These are phyloP conservation scores for Phyllosticta citrichinensis DNA, from an alignment of 2,329 filamentous ascomycete species.

Conservation along the genomic window DNA sequence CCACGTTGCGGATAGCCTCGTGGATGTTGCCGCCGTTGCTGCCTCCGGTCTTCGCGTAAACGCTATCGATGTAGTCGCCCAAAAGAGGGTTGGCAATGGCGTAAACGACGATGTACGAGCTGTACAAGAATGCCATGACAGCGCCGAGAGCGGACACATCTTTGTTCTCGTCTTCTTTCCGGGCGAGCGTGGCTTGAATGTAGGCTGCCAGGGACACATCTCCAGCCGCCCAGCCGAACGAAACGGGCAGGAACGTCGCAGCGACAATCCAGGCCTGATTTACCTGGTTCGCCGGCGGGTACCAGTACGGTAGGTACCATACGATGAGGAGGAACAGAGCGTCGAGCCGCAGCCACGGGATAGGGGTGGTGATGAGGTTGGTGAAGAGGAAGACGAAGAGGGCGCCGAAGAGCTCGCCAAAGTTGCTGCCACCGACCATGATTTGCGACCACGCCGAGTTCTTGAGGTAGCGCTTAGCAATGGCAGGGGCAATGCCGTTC, in stretches of 20 bases:
- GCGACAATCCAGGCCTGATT: conserved; percentile 38
- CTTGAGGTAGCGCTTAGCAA: conserved; percentile 39
- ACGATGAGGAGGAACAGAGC: conserved; percentile 37
- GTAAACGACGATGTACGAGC: conserved; percentile 40
- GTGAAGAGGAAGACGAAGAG: conserved; percentile 41
- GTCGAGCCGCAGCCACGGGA: conserved; percentile 42
- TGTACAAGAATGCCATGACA: conserved; percentile 44
- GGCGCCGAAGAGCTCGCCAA: conserved; percentile 41
- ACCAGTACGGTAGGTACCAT: conserved; percentile 41
- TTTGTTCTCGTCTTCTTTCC: conserved; percentile 34
- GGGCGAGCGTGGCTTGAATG: conserved; percentile 40
- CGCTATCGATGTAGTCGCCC: conserved; percentile 36
- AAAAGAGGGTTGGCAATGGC: conserved; percentile 36
- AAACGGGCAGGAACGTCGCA: conserved; percentile 37
- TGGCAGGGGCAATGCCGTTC: conserved; percentile 37
- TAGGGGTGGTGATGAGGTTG: conserved; percentile 39
- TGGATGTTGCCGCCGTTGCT: conserved; percentile 28
- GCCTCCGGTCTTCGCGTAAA: conserved; percentile 22
- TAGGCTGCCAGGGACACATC: conserved; percentile 43
- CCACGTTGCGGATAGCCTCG: conserved; percentile 34
- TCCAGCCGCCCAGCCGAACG: conserved; percentile 43
- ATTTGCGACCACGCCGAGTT: conserved; percentile 42
- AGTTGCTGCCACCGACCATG: conserved; percentile 42
- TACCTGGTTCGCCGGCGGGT: conserved; percentile 31
- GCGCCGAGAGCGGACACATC: conserved; percentile 41